Evolutionary conservation across 2,329 filamentous ascomycete genomes (phyloP), one percentile per base, ranked within the genome.

Genomic region (Sporothrix humicola): DNA sequence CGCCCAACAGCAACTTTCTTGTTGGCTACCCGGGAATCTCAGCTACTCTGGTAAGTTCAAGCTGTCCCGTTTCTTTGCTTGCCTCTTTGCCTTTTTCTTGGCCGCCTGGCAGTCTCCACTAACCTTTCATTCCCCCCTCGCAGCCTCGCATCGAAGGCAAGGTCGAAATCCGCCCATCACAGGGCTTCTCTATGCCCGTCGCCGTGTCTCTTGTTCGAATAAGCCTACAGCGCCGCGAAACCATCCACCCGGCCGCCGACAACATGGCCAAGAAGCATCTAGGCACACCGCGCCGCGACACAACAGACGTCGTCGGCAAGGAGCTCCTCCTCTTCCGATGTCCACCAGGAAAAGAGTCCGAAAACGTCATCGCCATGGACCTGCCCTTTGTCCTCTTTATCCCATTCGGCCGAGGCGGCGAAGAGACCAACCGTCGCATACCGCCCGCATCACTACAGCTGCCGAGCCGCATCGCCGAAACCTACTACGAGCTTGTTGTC

Each of bases 11-110:
- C 84, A 96, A 93, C 84, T 98, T 97, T 81, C 88, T 98, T 77
- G 94, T 98, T 78, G 96, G 96, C 79, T 99, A 98, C 83, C 96
- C 96, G 73, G 96, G 96, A 78, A 98, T 99, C 83, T 98, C 95
- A 73, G 96, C 96, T 79, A 99, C 96, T 52, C 84, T 98, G 89
- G 95, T 98, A 88, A 84, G 93, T 65, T 63, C 44, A 4, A 20
- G 23, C 31, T 37, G 31, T 37, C 7, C 31, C 7, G 31, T 7
- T 37, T 37, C 31, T 5, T 37, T 7, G 31, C 31, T 37, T 37
- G 31, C 31, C 31, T 37, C 31, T 37, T 37, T 37, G 31, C 31
- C 26, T 46, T 12, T 12, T 20, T 66, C 23, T 71, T 69, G 31
- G 31, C 31, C 63, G n/a, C 46, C 7, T 12, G n/a, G 6, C n/a